Evolutionary conservation across 306 rosid species (phyloP), one percentile per base, ranked within the genome.

Genomic region (cucumber (Cucumis sativus)): DNA sequence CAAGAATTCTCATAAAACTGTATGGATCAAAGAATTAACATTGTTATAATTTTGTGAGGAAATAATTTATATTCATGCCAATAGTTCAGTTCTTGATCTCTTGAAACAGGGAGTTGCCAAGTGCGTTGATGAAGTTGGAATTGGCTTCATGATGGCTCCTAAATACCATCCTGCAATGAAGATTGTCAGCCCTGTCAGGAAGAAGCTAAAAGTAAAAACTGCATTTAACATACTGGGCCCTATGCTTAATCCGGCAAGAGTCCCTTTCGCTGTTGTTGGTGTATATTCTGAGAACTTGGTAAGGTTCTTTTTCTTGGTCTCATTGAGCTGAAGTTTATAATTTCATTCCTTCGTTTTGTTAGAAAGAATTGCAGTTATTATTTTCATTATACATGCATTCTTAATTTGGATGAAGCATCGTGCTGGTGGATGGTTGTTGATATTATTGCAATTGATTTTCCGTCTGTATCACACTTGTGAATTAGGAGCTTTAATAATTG

Each of bases 131-230:
- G 96, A 92, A 85, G 91, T 54, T 56, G 97, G 99, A 79, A 91
- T 96, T 82, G 98, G 98, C 65, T 96, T 96, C 80, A 96, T 96
- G 96, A 92, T 96, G 97, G 71, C 96, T 79, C 88, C 98, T 14
- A 89, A 61, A 69, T 95, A 92, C 86, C 99, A 95, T 84, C 96
- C 97, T 20, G 96, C 96, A 33, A 91, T 95, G 99, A 79, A 86
- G 84, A 75, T 92, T 76, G 97, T 95, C 58, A 78, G 97, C 58
- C 97, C 96, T 40, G 80, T 91, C 60, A 88, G 98, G 75, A 95
- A 85, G 84, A 92, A 88, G 84, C 89, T 95, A 3, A 90, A 89
- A 87, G 84, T 95, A 33, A 92, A 87, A 79, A 95, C 99, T 25
- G 89, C 91, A 45, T 95, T 95, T 82, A 95, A 95, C 69, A 81